Base-by-base conservation (phyloP, 352 stramenopile species). In the Globisporangium carolinianum region DNA sequence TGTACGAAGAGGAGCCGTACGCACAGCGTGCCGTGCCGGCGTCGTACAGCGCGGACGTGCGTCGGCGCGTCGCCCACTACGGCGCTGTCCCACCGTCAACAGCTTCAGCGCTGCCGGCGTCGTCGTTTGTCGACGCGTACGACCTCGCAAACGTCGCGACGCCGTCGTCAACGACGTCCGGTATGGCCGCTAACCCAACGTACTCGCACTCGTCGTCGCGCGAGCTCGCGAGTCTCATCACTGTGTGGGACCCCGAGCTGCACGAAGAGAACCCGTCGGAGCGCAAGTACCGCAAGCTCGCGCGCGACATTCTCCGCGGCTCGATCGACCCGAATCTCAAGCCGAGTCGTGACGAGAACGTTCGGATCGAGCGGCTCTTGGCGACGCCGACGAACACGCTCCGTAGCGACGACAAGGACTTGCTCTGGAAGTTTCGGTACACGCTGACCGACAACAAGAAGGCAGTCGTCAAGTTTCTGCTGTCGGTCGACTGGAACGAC, bases 401-500 rank as follows among this genome's bases (percentile, higher is more conserved):
- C 24, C 92, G 88, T 66, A 87, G 89, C 49, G 76, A 97, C 65
- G 86, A 97, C 60, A 95, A 96, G 65, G 89, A 97, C 66, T 58
- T 98, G 57, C 67, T 98, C 5, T 98, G 95, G 95, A 94, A 96
- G 60, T 98, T 98, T 71, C 79, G 96, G 37, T 98, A 98, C 77
- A 97, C 88, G 60, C 63, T 98, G 14, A 97, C 94, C 0, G 91
- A 98, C 63, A 95, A 96, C 73, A 90, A 91, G 58, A 96, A 97
- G 60, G 97, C 97, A 0, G 79, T 99, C 11, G 96, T 98, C 24
- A 99, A 99, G 65, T 99, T 99, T 69, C 67, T 99, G 5, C 72
- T 99, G 6, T 97, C 90, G 9, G 96, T 99, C 6, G 95, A 99
- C 76, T 99, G 97, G 97, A 97, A 96, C 53, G 91, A 98, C 41